Evolutionary conservation across 2,329 filamentous ascomycete genomes (phyloP), one percentile per base, ranked within the genome.

Genomic region (Clathrospora elynae): DNA sequence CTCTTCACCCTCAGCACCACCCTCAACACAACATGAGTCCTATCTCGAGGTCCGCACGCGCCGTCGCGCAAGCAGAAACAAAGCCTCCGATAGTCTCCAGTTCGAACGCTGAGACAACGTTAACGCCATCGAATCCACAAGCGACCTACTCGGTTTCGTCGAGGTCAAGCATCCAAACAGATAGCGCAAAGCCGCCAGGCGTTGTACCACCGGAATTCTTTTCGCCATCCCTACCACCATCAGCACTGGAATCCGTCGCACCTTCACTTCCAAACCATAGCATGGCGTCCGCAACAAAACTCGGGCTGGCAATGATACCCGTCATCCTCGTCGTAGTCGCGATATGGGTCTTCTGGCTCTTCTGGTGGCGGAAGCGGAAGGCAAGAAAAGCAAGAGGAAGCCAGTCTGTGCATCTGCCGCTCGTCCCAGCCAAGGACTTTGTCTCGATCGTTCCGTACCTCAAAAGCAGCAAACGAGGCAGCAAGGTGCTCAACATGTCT

Each of bases 301-400:
- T 62, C 8, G 62, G 59, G 8, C 51, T 66, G 9, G 59, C 49
- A 5, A 59, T 62, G 47, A 55, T 61, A 24, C 61, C 62, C 4
- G 36, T 62, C 5, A 48, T 52, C 1, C 41, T 54, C 9, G 36
- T 48, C n/a, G 17, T 60, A 2, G 49, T 51, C 35, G 42, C 44
- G 11, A 16, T 48, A 7, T 49, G 42, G n/a, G 34, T 58, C 14
- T 51, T 57, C 43, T 48, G 47, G 29, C 42, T 49, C 13, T 57
- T 57, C 36, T 55, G 58, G 45, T 50, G 48, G 30, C 54, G 55
- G 12, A 47, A 38, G 17, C 51, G 51, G 12, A 46, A 33, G 16
- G n/a, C 9, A 20, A 33, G 33, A 12, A 38, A 42, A 32, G 37
- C 26, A 25, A 42, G 41, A 18, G 19, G 24, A 20, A 5, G 28